A percentile compares a stretch with the other conserved stretches of the same genome.
Evolutionary conservation across 352 stramenopile genomes (phyloP).

Genomic region (Blastocystis sp.): DNA sequence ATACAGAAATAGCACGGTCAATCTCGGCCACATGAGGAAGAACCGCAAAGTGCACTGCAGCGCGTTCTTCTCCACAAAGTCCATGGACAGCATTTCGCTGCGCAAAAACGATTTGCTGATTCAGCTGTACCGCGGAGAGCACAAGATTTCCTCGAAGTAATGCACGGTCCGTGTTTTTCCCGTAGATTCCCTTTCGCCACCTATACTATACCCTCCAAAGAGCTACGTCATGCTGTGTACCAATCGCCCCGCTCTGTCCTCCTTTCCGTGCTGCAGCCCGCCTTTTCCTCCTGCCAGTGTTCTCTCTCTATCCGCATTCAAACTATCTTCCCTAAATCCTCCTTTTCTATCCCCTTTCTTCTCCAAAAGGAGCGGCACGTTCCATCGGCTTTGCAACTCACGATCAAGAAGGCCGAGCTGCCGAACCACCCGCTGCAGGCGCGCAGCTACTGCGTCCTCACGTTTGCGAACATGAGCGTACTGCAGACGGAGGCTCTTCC

Average conservation of each 20-base stretch:
- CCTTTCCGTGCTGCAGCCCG: background rate
- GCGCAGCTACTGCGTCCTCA: background rate
- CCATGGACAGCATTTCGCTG: background rate
- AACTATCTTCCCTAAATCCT: background rate
- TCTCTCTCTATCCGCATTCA: constrained; percentile 21
- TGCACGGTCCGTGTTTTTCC: background rate
- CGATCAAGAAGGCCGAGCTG: background rate
- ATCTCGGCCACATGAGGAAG: constrained; percentile 47
- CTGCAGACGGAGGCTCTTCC: background rate
- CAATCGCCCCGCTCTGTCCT: background rate
- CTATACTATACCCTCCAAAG: background rate
- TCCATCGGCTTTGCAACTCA: background rate
- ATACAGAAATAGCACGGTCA: background rate
- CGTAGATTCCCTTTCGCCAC: constrained; percentile 17
- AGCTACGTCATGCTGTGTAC: background rate
- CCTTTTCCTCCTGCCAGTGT: background rate
- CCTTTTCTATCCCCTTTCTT: background rate
- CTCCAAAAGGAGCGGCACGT: background rate
- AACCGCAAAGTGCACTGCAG: background rate
- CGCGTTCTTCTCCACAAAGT: background rate
- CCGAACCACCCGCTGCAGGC: background rate
- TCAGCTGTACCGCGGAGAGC: background rate
- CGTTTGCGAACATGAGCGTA: background rate
- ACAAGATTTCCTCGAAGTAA: background rate
- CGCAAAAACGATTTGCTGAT: background rate